These are phyloP conservation scores for Fusarium cyanostomum DNA, from an alignment of 2,329 filamentous ascomycete species.

Conservation along the genomic window DNA sequence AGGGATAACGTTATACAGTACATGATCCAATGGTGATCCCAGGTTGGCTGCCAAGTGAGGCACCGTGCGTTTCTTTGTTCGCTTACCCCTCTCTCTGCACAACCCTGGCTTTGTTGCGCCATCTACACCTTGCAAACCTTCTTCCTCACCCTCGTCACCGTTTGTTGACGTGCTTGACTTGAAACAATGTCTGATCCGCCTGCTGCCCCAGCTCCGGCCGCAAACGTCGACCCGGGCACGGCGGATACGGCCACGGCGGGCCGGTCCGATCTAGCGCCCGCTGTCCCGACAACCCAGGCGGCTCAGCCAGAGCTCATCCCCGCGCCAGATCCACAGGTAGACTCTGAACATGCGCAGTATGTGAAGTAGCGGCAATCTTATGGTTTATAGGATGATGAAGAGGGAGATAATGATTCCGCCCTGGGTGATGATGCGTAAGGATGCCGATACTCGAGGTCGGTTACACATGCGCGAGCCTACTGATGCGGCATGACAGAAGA, in stretches of 20 bases:
- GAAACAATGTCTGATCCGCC: constrained; percentile 16
- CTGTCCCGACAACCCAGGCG: constrained; percentile 19
- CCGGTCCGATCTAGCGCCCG: constrained; percentile 22
- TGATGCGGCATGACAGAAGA: constrained; percentile 12
- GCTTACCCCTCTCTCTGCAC: no score
- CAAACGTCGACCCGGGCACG: neutral
- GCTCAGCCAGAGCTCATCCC: constrained; percentile 30
- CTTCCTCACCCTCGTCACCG: neutral
- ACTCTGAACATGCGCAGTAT: neutral
- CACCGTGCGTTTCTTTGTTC: no score
- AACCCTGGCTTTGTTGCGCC: no score
- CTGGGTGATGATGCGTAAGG: constrained; percentile 29
- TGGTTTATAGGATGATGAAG: constrained; percentile 16
- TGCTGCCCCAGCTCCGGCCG: neutral
- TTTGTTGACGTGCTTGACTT: neutral
- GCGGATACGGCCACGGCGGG: neutral
- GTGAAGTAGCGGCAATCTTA: neutral
- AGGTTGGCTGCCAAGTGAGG: no score
- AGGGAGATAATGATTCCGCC: constrained; percentile 24
- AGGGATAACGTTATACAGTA: no score
- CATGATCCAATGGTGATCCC: no score
- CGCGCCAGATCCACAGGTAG: constrained; percentile 30
- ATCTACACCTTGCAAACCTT: no score
- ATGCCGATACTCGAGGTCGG: neutral
- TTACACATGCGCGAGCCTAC: neutral